Base-by-base conservation (phyloP, 1,139 yeast genomes). In the Eremothecium sinecaudum region DNA sequence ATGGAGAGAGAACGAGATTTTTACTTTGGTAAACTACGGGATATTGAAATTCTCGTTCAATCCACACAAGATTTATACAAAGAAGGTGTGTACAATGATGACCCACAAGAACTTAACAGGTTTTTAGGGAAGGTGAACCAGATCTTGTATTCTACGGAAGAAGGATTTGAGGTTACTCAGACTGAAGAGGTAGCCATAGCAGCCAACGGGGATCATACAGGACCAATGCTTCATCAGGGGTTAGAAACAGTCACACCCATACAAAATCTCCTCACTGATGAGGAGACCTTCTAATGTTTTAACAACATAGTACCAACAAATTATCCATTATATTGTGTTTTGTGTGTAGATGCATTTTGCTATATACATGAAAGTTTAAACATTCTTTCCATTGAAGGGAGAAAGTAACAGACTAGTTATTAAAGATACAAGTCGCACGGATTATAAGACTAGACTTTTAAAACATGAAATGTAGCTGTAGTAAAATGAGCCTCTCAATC, bases 1-100 rank as follows among this genome's bases (percentile, higher is more conserved):
- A 64, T 82, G 38, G 81, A 77, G 48, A 69, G 61, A 1, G 98
- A 92, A 54, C 72, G 97, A 41, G 81, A 83, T 53, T 86, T 90
- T 50, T 90, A 90, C 58, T 90, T 83, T 60, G 79, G 80, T 49
- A 90, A 90, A 60, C 66, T 90, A 35, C 71, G 95, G 41, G 94
- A 81, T 41, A 82, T 90, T 41, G 98, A 90, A 58, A 74, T 84
- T 21, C 61, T 87, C 34, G 72, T 80, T 14, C 86, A 80, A 51
- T 70, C 76, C 22, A 70, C 80, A 11, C 70, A 69, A 37, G 81
- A 75, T 35, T 54, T 64, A 30, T 48, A 70, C 24, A 64, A 61
- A 27, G 64, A 56, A 32, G 59, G 62, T 24, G 57, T 54, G 9
- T 61, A 59, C 35, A 58, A 56, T 11, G 51, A 49, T 20, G 53